Conservation (phyloP, 257 asterid genomes). For the Coffea canephora region DNA sequence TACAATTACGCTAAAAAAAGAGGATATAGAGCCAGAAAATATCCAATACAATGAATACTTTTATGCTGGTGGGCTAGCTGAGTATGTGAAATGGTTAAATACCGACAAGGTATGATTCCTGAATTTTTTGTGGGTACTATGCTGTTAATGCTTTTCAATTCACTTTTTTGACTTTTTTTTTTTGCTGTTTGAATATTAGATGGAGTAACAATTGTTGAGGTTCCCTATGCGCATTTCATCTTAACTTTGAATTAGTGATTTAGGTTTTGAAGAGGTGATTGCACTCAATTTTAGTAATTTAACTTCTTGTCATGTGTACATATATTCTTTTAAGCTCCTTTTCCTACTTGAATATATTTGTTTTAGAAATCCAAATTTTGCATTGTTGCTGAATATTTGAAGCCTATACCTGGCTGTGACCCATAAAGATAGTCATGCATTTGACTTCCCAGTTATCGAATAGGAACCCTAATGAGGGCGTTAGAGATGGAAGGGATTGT, state of each 20-base stretch:
- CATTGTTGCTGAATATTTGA: background rate
- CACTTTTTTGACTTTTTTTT: background rate
- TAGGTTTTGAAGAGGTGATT: background rate
- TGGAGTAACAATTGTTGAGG: background rate
- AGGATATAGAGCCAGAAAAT: slow-evolving; percentile 63
- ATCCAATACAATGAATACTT: slow-evolving; percentile 56
- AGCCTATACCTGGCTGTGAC: too few relatives aligned
- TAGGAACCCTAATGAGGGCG: background rate
- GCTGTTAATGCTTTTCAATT: background rate
- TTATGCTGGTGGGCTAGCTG: slow-evolving; percentile 92
- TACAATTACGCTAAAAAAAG: slow-evolving; percentile 61
- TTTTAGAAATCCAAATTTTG: background rate
- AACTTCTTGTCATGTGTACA: background rate
- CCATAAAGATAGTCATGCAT: too few relatives aligned
- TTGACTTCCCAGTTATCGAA: background rate
- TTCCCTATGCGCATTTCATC: background rate
- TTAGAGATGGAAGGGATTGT: background rate
- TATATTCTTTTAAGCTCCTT: background rate
- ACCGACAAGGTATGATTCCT: slow-evolving; percentile 70
- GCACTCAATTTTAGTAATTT: background rate
- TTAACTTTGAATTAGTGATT: background rate
- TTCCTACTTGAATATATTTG: background rate
- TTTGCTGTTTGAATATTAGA: background rate
- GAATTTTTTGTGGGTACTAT: background rate
- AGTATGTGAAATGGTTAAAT: slow-evolving; percentile 91